Evolutionary conservation across 2,329 filamentous ascomycete genomes (phyloP), one percentile per base, ranked within the genome.

Genomic region (Aspergillus amoenus): DNA sequence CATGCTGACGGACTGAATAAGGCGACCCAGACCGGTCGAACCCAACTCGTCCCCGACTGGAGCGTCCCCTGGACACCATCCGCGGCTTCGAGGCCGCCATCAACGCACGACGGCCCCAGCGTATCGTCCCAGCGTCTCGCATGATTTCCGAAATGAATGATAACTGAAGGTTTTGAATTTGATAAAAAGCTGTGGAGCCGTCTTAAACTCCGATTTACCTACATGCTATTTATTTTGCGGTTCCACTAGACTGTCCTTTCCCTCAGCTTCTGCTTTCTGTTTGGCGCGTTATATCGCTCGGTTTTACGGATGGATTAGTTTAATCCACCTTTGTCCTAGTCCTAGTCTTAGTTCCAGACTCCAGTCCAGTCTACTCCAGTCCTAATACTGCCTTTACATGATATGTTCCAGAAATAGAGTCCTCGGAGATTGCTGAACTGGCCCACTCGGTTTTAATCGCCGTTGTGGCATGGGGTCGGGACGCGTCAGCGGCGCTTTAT

Each of bases 1-100:
- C 3, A 1, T 30, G 27, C 27, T 30, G 27, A 30, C 27, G 27
- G 27, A 30, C 27, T 4, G 27, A 3, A 30, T 30, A 30, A 96
- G 93, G 84, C 67, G 93, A 97, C 55, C 93, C 93, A 18, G 93
- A 97, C 75, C 84, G 86, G 62, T 95, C 91, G 42, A 97, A 97
- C 70, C 93, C 93, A 13, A 96, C 93, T 13, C 85, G 93, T 64
- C 89, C 84, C 68, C 86, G 92, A 68, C 88, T 91, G 84, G 93
- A 97, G 77, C 87, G 93, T 57, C 93, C 93, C 21, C 81, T 97
- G 45, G 93, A 96, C 68, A 97, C 93, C 1, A 96, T 97, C 67
- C 86, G 91, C 68, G 88, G 88, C 53, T 96, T 96, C 62, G 91
- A 97, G 74, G 90, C 88, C 39, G 90, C 91, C 52, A 95, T 96